A percentile compares a stretch with the other conserved stretches of the same genome.
These are phyloP conservation scores for Aegle marmelos DNA, from an alignment of 345 rosid genomes.

Conservation along the genomic window DNA sequence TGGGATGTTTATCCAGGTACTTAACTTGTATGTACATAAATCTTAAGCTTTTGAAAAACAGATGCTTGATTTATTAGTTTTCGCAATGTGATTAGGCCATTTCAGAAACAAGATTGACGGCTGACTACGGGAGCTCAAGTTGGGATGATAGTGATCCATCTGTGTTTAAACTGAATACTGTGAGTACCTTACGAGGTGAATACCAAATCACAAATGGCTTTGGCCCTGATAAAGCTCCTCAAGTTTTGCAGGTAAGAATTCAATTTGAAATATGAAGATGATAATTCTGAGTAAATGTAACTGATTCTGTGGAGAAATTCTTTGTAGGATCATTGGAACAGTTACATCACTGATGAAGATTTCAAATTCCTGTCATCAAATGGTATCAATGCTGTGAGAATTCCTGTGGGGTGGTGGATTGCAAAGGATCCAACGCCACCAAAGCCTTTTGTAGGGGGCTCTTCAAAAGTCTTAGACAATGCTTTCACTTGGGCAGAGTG, in stretches of 20 bases:
- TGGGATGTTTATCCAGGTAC: constrained; percentile 36
- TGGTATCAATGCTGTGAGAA: not conserved
- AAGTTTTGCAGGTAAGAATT: constrained; percentile 17
- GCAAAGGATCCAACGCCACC: constrained; percentile 2
- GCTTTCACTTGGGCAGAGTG: constrained; percentile 36
- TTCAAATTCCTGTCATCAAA: not conserved
- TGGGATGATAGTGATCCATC: constrained; percentile 34
- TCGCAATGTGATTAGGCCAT: constrained; percentile 4
- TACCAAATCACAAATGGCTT: constrained; percentile 38
- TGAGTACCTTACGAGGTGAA: constrained; percentile 19
- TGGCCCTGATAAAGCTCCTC: constrained; percentile 29
- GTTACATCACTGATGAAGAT: not conserved
- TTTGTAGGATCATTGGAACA: constrained; percentile 4
- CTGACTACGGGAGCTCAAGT: constrained; percentile 25
- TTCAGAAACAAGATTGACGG: constrained; percentile 22
- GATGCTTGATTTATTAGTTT: not conserved
- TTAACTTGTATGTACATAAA: not conserved
- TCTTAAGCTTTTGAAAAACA: not conserved
- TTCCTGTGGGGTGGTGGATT: constrained; percentile 8
- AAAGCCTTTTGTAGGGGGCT: constrained; percentile 34
- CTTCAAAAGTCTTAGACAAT: constrained; percentile 26
- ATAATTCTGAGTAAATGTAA: not conserved
- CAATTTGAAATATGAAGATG: not conserved
- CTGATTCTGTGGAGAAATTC: not conserved
- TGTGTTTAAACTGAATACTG: constrained; percentile 23